Evolutionary conservation across 225 moss, liverwort and hornwort genomes (phyloP), one percentile per base, ranked within the genome.

Genomic region (Physcomitrellopsis africana): DNA sequence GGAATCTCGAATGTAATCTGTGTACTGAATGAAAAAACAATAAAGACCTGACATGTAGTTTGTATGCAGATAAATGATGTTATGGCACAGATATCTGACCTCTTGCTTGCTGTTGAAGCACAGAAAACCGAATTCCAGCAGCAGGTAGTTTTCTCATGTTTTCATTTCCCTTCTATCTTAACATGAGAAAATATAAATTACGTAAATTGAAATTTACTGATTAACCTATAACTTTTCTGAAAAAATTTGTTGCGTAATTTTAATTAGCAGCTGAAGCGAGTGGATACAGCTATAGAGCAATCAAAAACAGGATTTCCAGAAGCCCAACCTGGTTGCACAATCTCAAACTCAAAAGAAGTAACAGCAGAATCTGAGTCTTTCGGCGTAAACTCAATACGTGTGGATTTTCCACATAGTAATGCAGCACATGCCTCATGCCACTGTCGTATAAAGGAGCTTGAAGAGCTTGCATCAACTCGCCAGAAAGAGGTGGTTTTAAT

Each of bases 381-480:
- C 42, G 79, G 78, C 12, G 77, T 81, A 16, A 86, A 83, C 22
- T 75, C 85, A 47, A 76, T 85, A 8, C 89, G 84, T 26, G 89
- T 90, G 75, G 81, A 87, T 55, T 73, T 43, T 51, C 70, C 86
- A 13, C 88, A 80, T 56, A 81, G 84, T 58, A 87, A 92, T 54
- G 72, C 78, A 29, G 81, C 81, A 58, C 86, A 87, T 60, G 75
- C 76, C 18, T 77, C 81, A 44, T 85, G 89, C 65, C 85, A 80
- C 65, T 80, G 76, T 57, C 88, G 94, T 46, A 93, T 94, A 45
- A 79, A 86, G 48, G 97, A 99, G 68, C 86, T 99, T 10, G 94
- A 99, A 84, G 81, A 86, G 17, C 79, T 90, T 64, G 93, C 92
- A 71, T 83, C 85, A 53, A 77, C 92, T 53, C 94, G 90, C 42